Percentiles rank a stretch among this genome's conserved stretches.
Conservation (phyloP, 2,329 filamentous ascomycete species). For the Trichoderma atroviride region DNA sequence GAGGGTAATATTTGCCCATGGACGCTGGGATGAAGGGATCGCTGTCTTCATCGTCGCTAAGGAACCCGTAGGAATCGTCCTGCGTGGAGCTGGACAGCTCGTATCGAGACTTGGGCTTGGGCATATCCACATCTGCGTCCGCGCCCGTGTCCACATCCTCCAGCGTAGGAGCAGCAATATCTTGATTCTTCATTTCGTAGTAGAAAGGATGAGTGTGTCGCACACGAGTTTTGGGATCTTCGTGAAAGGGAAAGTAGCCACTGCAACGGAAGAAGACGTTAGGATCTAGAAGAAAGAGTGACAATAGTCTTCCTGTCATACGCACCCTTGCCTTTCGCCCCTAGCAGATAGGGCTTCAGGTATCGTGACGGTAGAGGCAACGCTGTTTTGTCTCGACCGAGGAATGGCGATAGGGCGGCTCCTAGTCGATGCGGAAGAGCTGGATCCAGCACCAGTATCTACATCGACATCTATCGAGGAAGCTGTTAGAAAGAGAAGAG, state of each 20-base stretch:
- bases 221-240: conserved; percentile 53
- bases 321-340: conserved; percentile 62
- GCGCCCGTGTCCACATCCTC: conserved; percentile 12
- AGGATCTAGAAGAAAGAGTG: not conserved
- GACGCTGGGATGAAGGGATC: conserved; percentile 43
- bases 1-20: conserved; percentile 65
- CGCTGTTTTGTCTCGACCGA: conserved; percentile 44
- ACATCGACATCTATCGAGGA: not conserved
- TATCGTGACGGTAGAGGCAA: conserved; percentile 47
- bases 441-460: conserved; percentile 16
- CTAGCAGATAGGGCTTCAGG: conserved; percentile 58
- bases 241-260: conserved; percentile 63
- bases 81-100: not conserved
- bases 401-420: conserved; percentile 59
- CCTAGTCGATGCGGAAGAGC: conserved; percentile 27
- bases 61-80: not conserved
- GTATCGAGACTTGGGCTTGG: conserved; percentile 2
- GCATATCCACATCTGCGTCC: conserved; percentile 2
- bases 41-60: conserved; percentile 9
- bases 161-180: not conserved
- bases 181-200: conserved; percentile 26
- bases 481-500: conserved; percentile 20
- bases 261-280: conserved; percentile 38
- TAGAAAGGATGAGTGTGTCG: conserved; percentile 57
- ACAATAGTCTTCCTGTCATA: not conserved